Evolutionary conservation across 768 basidiomycete genomes (phyloP).

Genomic region (Lactarius tabidus): DNA sequence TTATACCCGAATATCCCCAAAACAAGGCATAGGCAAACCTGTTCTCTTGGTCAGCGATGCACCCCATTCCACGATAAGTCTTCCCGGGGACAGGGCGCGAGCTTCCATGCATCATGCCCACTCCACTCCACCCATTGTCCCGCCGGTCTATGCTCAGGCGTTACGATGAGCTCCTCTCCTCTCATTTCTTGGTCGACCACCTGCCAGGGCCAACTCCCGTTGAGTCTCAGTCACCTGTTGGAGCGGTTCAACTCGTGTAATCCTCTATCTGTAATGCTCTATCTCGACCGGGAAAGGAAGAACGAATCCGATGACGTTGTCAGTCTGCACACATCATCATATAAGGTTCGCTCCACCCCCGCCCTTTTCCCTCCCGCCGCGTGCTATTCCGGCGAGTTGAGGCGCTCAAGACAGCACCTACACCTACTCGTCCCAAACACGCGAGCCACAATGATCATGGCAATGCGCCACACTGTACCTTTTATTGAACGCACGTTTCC

Average conservation of each 20-base stretch:
- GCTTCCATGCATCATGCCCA: background rate
- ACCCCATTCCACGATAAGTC: background rate
- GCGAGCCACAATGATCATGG: background rate
- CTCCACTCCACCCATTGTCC: background rate
- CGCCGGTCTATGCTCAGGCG: background rate
- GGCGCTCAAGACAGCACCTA: background rate
- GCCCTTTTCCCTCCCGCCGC: background rate
- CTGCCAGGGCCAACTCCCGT: conserved; percentile 4
- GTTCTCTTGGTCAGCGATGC: background rate
- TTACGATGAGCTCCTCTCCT: background rate
- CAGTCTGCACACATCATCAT: background rate
- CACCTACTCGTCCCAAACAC: background rate
- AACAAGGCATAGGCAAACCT: background rate
- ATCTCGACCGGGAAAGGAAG: background rate
- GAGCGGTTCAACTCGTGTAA: background rate
- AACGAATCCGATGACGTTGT: conserved; percentile 11
- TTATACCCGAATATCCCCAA: background rate
- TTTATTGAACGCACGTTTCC: conserved; percentile 9
- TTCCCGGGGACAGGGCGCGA: background rate
- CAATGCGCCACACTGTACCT: background rate
- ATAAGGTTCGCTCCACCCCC: conserved; percentile 12
- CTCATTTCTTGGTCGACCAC: background rate
- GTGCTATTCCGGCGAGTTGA: conserved; percentile 2
- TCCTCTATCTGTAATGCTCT: background rate
- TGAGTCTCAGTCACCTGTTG: background rate